phyloP scores from a whole-genome alignment of 2,329 filamentous ascomycete species.

The Trichoderma koningii region DNA sequence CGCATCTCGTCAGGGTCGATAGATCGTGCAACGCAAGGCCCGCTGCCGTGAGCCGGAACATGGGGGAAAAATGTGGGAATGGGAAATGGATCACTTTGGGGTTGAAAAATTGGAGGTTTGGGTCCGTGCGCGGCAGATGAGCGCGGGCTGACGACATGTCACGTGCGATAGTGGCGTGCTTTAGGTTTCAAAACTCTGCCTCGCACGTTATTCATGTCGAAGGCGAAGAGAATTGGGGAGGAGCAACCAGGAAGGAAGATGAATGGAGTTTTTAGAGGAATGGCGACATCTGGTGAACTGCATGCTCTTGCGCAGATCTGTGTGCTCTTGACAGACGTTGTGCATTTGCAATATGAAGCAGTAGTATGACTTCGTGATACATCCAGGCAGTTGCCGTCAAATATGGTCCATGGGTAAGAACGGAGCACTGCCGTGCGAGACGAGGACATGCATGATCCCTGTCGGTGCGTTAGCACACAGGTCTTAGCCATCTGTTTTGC shows the following conservation, averaged over 20 bases:
- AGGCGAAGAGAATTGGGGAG: slow-evolving; percentile 2
- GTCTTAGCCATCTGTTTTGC: slow-evolving; percentile 6
- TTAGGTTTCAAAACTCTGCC: neutral
- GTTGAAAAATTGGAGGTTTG: neutral
- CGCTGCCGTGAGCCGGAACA: neutral
- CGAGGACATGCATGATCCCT: slow-evolving; percentile 13
- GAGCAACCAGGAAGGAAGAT: too few species aligned
- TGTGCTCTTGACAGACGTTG: neutral
- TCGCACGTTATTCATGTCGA: neutral
- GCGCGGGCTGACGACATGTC: slow-evolving; percentile 16
- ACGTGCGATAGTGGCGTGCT: slow-evolving; percentile 18
- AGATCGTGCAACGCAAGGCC: slow-evolving; percentile 9
- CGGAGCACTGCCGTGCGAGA: too few species aligned
- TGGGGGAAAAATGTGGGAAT: slow-evolving; percentile 18
- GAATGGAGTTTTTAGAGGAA: too few species aligned
- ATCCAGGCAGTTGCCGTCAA: neutral
- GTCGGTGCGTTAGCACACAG: slow-evolving; percentile 12
- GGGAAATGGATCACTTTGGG: neutral
- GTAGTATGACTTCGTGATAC: too few species aligned
- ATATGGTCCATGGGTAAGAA: neutral
- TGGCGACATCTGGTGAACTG: neutral
- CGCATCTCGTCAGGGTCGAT: neutral
- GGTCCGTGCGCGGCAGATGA: neutral
- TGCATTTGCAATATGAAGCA: neutral
- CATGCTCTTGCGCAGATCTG: too few species aligned